These are phyloP conservation scores for Meyerozyma athensensis DNA, from an alignment of 1,139 yeast species.

Conservation along the genomic window DNA sequence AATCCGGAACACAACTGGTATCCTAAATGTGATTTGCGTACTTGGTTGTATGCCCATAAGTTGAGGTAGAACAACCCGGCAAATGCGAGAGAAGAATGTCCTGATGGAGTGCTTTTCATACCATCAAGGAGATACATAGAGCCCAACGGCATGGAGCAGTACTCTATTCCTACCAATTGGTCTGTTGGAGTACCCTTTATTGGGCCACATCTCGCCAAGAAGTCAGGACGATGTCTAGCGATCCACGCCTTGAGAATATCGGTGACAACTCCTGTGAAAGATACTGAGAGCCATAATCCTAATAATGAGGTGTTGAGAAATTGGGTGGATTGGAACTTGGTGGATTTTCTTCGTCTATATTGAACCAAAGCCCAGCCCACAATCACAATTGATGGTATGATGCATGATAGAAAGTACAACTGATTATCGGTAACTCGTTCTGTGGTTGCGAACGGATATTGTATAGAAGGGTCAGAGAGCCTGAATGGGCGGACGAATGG, in stretches of 20 bases:
- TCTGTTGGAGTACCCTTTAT: constrained; percentile 12
- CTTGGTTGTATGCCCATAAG: not conserved
- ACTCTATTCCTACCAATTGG: constrained; percentile 16
- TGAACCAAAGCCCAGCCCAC: constrained; percentile 10
- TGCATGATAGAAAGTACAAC: constrained; percentile 13
- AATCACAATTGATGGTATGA: constrained; percentile 14
- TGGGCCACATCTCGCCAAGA: constrained; percentile 20
- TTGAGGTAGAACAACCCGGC: constrained; percentile 55
- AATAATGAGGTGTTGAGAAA: constrained; percentile 6
- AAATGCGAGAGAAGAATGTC: constrained; percentile 71
- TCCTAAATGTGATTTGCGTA: constrained; percentile 5
- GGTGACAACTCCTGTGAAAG: constrained; percentile 16
- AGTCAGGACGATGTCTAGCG: constrained; percentile 24
- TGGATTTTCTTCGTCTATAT: not conserved
- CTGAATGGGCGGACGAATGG: constrained; percentile 19
- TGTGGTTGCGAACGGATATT: constrained; percentile 18
- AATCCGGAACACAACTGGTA: constrained; percentile 12
- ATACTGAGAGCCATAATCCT: constrained; percentile 10
- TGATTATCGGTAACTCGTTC: constrained; percentile 18
- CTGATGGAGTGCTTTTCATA: constrained; percentile 76
- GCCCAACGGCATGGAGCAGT: constrained; percentile 42
- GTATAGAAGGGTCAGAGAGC: constrained; percentile 13
- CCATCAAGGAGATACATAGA: constrained; percentile 60
- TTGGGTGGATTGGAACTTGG: not conserved
- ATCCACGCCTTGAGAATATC: constrained; percentile 23